phyloP scores from a whole-genome alignment of 2,329 filamentous ascomycete species.

The Ascochyta koolunga region DNA sequence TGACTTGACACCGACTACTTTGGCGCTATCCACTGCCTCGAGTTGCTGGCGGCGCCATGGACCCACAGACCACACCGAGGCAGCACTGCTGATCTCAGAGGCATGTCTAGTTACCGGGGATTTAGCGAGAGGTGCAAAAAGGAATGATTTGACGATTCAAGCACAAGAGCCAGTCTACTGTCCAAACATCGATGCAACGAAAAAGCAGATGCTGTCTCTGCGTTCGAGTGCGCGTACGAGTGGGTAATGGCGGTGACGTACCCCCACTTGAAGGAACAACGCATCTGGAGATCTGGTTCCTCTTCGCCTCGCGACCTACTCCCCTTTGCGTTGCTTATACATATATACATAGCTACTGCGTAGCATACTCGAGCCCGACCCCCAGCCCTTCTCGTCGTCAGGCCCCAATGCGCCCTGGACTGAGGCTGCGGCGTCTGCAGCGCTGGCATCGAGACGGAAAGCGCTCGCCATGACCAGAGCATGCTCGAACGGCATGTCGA shows the following conservation, averaged over 20 bases:
- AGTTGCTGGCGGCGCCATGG: slow-evolving; percentile 45
- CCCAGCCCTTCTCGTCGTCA: slow-evolving; percentile 34
- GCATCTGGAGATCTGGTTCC: slow-evolving; percentile 26
- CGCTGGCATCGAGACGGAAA: slow-evolving; percentile 25
- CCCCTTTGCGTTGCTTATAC: slow-evolving; percentile 31
- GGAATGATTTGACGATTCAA: slow-evolving; percentile 36
- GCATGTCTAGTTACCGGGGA: slow-evolving; percentile 35
- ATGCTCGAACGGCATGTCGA: slow-evolving; percentile 20
- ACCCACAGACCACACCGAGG: slow-evolving; percentile 40
- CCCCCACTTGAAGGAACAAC: slow-evolving; percentile 32
- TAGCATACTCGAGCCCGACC: slow-evolving; percentile 34
- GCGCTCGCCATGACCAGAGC: slow-evolving; percentile 31
- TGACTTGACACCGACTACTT: slow-evolving; percentile 28
- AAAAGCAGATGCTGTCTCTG: slow-evolving; percentile 31
- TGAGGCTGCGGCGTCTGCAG: slow-evolving; percentile 36
- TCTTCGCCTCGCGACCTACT: slow-evolving; percentile 32
- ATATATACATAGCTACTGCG: too few species aligned
- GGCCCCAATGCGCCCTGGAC: slow-evolving; percentile 39
- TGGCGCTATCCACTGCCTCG: slow-evolving; percentile 37
- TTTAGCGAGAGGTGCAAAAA: slow-evolving; percentile 37
- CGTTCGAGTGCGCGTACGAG: too few species aligned
- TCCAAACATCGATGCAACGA: slow-evolving; percentile 34
- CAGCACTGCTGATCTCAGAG: slow-evolving; percentile 40
- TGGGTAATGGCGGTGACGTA: slow-evolving; percentile 42
- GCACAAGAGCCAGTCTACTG: slow-evolving; percentile 5